Conservation (phyloP, 805 yeast species). For the Kazachstania psychrophila region DNA sequence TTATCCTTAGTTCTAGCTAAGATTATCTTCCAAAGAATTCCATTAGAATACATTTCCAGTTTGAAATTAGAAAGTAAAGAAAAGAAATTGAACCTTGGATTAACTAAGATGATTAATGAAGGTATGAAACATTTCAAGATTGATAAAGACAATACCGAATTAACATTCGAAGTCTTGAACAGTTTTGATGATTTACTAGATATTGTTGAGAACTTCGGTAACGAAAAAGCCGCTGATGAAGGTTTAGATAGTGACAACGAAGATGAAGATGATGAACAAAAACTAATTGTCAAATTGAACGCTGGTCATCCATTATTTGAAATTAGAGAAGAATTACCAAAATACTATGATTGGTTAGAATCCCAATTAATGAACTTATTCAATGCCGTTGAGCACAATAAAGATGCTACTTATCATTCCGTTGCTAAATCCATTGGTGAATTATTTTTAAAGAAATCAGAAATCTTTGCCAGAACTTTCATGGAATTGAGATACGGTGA, state of each 20-base stretch:
- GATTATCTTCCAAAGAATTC: slow-evolving; percentile 48
- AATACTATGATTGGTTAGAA: slow-evolving; percentile 44
- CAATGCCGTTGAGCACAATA: slow-evolving; percentile 8
- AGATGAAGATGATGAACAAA: slow-evolving; percentile 31
- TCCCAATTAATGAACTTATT: slow-evolving; percentile 20
- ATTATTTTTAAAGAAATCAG: slow-evolving; percentile 55
- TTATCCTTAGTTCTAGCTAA: slow-evolving; percentile 47
- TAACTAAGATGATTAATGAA: slow-evolving; percentile 36
- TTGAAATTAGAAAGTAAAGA: slow-evolving; percentile 35
- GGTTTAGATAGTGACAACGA: slow-evolving; percentile 53
- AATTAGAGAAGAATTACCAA: slow-evolving; percentile 30
- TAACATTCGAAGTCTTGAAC: slow-evolving; percentile 44
- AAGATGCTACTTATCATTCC: slow-evolving; percentile 29
- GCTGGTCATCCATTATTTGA: slow-evolving; percentile 49
- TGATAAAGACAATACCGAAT: slow-evolving; percentile 33
- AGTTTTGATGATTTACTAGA: slow-evolving; percentile 61
- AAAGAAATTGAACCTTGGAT: slow-evolving; percentile 28
- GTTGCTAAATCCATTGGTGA: slow-evolving; percentile 51
- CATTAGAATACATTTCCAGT: slow-evolving; percentile 46
- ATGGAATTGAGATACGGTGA: slow-evolving; percentile 52
- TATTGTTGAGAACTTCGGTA: slow-evolving; percentile 57
- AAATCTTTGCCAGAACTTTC: slow-evolving; percentile 45
- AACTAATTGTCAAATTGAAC: slow-evolving; percentile 31
- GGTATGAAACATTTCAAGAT: slow-evolving; percentile 39
- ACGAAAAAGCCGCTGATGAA: slow-evolving; percentile 41